Evolutionary conservation across 2,329 filamentous ascomycete species (phyloP), one percentile per base, ranked within the genome.

Genomic region (Fusarium sp.): DNA sequence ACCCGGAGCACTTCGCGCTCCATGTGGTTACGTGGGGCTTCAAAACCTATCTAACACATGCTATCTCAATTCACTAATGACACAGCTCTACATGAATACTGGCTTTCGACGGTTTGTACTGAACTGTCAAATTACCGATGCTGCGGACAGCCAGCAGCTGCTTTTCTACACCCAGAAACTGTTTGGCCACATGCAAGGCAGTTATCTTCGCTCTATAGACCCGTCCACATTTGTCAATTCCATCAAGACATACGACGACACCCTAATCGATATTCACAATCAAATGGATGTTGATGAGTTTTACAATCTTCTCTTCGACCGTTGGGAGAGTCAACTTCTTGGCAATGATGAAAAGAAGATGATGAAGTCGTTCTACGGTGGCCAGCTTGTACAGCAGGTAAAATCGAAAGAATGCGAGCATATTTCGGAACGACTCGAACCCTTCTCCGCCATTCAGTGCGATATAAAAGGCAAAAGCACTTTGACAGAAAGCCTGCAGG

Each of bases 201-300:
- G 90, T 49, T 90, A 90, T 70, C 85, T 86, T 35, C 91, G 91
- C 68, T 90, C 83, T 60, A 85, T 94, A 20, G 92, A 96, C 65
- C 92, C 96, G 0, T 83, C 85, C 50, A 83, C 83, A 3, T 89
- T 96, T 65, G 91, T 96, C 15, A 84, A 84, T 33, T 90, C 88
- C 40, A 93, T 98, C 73, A 90, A 88, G 71, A 95, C 91, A 0
- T 95, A 94, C 59, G 93, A 97, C 35, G 92, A 94, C 59, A 86
- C 89, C 3, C 84, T 87, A 17, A 96, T 99, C 66, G 94, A 98
- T 77, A 90, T 96, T 25, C 88, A 90, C 56, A 88, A 92, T 61
- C 96, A 99, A 78, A 98, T 99, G 93, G 96, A 99, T 76, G 96
- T 97, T 7, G 96, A 98, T 71, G 94, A 97, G 76, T 99, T 98